Conservation (phyloP, 2,329 filamentous ascomycete species). For the Alternaria burnsii region DNA sequence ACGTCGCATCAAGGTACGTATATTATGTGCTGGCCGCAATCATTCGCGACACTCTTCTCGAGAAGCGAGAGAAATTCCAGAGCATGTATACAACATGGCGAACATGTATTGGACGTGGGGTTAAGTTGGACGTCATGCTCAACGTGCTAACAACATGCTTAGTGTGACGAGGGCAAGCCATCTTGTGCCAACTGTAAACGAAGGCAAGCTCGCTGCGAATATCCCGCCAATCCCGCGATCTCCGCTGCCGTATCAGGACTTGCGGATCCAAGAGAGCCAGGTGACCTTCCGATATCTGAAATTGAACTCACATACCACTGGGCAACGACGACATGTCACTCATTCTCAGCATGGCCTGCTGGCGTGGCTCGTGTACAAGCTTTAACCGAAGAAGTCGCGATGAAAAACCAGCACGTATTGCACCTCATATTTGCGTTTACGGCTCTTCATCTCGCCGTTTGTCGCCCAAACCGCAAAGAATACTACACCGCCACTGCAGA, state of each 20-base stretch:
- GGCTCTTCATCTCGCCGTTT: slow-evolving; percentile 36
- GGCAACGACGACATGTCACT: slow-evolving; percentile 36
- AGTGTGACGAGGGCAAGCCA: slow-evolving; percentile 44
- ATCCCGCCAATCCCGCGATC: slow-evolving; percentile 3
- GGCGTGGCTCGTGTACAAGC: slow-evolving; percentile 25
- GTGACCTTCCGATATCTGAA: slow-evolving; percentile 24
- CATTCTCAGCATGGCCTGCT: slow-evolving; percentile 27
- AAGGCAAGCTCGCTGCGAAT: slow-evolving; percentile 36
- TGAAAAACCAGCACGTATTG: slow-evolving; percentile 28
- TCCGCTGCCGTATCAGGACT: background rate
- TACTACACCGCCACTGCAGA: slow-evolving; percentile 30
- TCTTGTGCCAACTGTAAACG: slow-evolving; percentile 35
- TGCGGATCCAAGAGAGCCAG: background rate
- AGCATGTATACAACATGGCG: background rate
- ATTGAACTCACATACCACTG: slow-evolving; percentile 41
- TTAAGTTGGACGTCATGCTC: background rate
- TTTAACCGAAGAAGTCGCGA: slow-evolving; percentile 29
- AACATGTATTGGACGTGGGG: background rate
- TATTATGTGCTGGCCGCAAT: background rate
- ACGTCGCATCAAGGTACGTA: slow-evolving; percentile 38
- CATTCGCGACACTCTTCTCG: background rate
- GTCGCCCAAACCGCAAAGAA: slow-evolving; percentile 27
- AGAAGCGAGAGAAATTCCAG: background rate
- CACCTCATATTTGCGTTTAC: slow-evolving; percentile 38
- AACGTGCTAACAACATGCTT: background rate